A percentile compares a stretch with the other conserved stretches of the same genome.
phyloP scores from a whole-genome alignment of 495 filamentous ascomycete genomes.

The Xylona heveae region DNA sequence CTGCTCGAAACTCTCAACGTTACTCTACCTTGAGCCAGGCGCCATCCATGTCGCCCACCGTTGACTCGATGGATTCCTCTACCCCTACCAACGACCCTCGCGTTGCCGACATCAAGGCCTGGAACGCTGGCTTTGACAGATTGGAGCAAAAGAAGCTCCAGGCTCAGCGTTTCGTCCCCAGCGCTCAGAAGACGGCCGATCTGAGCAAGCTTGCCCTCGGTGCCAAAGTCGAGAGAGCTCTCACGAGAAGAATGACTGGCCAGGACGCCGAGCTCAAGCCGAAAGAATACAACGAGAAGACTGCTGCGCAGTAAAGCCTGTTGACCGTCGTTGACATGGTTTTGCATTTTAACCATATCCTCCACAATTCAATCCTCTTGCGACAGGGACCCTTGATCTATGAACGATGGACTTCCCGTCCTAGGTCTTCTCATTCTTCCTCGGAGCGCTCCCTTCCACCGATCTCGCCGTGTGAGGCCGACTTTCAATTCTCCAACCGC shows the following conservation, averaged over 20 bases:
- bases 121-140: constrained; percentile 65
- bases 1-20: constrained; percentile 50
- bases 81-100: constrained; percentile 39
- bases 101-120: constrained; percentile 53
- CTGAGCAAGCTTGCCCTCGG: constrained; percentile 78
- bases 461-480: too few species aligned
- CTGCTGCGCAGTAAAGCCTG: constrained; percentile 5
- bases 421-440: too few species aligned
- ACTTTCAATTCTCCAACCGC: too few species aligned
- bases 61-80: constrained; percentile 27
- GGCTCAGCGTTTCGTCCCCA: constrained; percentile 69
- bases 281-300: constrained; percentile 25
- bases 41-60: constrained; percentile 47
- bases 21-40: constrained; percentile 63
- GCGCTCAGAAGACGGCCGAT: constrained; percentile 62
- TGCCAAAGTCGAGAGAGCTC: constrained; percentile 83
- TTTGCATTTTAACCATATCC: too few species aligned
- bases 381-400: too few species aligned
- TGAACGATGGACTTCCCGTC: too few species aligned
- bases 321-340: too few species aligned
- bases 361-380: too few species aligned
- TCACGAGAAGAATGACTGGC: constrained; percentile 68
- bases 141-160: constrained; percentile 77
- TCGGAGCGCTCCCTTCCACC: too few species aligned
- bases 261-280: constrained; percentile 74